Evolutionary conservation across 2,329 filamentous ascomycete species (phyloP), one percentile per base, ranked within the genome.

Genomic region (Moelleriella libera): DNA sequence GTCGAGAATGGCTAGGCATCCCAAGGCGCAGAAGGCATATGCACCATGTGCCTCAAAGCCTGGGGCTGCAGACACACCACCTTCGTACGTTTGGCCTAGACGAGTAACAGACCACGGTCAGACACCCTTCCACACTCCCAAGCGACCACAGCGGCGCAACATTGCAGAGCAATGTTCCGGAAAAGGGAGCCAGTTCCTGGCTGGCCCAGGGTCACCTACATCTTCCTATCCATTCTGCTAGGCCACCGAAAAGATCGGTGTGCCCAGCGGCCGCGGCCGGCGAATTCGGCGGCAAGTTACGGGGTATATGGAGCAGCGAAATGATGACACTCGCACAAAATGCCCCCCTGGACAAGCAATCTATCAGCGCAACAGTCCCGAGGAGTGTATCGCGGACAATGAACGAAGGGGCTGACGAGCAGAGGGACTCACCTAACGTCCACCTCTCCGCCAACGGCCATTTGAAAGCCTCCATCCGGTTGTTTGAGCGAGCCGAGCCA

Each of bases 21-120:
- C 92, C 50, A 98, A 70, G 48, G 86, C 89, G 66, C 90, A 96
- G 66, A 97, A 97, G 30, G 90, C 87, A 68, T 97, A 98, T 53
- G 88, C 92, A 51, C 92, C 92, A 67, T 98, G 92, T 47, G 90
- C 92, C 72, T 98, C 92, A 53, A 84, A 82, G 50, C 83, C 83
- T 46, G 89, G 92, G 53, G 83, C 82, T 48, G 80, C 84, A 53
- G 86, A 89, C 55, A 98, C 88, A 45, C 92, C 92, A 53, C 92
- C 92, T 69, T 98, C 92, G 64, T 84, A 96, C 9, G 87, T 94
- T 74, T 97, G 90, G 62, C 85, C 84, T 88, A 40, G 47, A 51
- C 48, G 28, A 40, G 37, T 12, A 43, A 31, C 2, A 12, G 2
- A 8, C 8, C 34, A 37, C 34, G 8, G 34, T 37, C 34, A 37